These are phyloP conservation scores for Echria macrotheca DNA, from an alignment of 495 filamentous ascomycete species.

Conservation along the genomic window DNA sequence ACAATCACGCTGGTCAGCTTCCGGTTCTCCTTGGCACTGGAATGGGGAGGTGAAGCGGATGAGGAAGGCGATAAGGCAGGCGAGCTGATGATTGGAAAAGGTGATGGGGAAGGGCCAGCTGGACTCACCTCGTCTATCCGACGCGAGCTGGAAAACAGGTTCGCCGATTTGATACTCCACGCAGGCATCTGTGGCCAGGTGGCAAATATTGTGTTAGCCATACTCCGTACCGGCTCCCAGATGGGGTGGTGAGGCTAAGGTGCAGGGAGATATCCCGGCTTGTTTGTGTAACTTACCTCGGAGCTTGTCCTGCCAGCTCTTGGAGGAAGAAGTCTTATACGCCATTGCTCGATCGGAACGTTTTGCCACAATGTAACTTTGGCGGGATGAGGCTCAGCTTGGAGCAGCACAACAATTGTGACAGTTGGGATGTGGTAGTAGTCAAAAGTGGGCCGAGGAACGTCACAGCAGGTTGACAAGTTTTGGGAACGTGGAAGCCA, in stretches of 20 bases:
- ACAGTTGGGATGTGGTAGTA: background rate
- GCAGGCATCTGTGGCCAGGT: constrained; percentile 54
- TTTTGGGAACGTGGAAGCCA: background rate
- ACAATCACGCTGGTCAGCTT: background rate
- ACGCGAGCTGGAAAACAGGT: constrained; percentile 66
- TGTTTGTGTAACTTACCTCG: constrained; percentile 15
- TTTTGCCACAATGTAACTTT: background rate
- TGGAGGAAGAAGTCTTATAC: constrained; percentile 9
- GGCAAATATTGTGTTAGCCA: constrained; percentile 4
- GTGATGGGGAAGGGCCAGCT: background rate
- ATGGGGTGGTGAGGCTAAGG: too few species aligned
- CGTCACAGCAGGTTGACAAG: background rate
- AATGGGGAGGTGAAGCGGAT: too few species aligned
- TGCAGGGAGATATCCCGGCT: too few species aligned
- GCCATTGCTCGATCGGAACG: constrained; percentile 12
- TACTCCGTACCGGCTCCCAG: too few species aligned
- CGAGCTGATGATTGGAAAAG: too few species aligned
- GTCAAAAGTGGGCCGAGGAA: background rate
- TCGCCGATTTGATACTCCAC: constrained; percentile 44
- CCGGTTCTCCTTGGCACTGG: too few species aligned
- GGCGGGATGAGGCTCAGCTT: constrained; percentile 1
- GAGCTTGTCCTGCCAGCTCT: constrained; percentile 26
- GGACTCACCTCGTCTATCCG: constrained; percentile 68
- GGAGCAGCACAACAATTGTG: background rate
- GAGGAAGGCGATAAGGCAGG: too few species aligned